phyloP scores from a whole-genome alignment of 345 rosid genomes.

The Microcos paniculata region DNA sequence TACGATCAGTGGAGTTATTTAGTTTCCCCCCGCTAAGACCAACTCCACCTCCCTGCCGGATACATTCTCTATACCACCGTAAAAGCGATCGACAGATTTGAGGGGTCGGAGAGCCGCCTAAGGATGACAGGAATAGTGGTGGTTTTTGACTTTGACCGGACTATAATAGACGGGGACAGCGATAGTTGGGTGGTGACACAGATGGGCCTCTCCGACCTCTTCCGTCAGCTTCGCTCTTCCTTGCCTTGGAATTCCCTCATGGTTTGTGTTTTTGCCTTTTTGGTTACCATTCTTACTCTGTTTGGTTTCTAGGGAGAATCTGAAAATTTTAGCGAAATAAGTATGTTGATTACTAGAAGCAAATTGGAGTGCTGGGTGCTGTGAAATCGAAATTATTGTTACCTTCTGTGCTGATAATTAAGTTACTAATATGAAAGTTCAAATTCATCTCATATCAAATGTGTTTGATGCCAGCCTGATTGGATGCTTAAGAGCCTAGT shows the following conservation, averaged over 20 bases:
- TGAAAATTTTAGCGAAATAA: not conserved
- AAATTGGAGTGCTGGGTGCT: not conserved
- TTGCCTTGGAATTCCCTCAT: slow-evolving; percentile 86
- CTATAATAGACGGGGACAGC: slow-evolving; percentile 82
- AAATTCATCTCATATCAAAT: not conserved
- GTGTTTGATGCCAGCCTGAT: not conserved
- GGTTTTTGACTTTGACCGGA: slow-evolving; percentile 82
- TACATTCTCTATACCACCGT: not conserved
- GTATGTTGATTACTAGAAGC: not conserved
- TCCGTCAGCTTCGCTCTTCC: slow-evolving; percentile 57
- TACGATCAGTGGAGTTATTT: no score
- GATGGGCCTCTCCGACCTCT: slow-evolving; percentile 74
- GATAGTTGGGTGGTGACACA: slow-evolving; percentile 76
- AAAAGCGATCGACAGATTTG: not conserved
- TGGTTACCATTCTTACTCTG: not conserved
- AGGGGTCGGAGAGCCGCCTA: slow-evolving; percentile 16
- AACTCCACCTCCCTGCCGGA: not conserved
- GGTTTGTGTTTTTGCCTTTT: slow-evolving; percentile 34
- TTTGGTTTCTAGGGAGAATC: not conserved
- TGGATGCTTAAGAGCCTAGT: not conserved
- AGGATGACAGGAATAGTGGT: slow-evolving; percentile 48
- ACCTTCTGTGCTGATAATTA: not conserved
- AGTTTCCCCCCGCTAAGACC: not conserved
- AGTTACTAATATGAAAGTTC: not conserved
- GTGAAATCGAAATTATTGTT: not conserved